These are phyloP conservation scores for Tulasnella sp. DNA, from an alignment of 768 basidiomycete genomes.

Conservation along the genomic window DNA sequence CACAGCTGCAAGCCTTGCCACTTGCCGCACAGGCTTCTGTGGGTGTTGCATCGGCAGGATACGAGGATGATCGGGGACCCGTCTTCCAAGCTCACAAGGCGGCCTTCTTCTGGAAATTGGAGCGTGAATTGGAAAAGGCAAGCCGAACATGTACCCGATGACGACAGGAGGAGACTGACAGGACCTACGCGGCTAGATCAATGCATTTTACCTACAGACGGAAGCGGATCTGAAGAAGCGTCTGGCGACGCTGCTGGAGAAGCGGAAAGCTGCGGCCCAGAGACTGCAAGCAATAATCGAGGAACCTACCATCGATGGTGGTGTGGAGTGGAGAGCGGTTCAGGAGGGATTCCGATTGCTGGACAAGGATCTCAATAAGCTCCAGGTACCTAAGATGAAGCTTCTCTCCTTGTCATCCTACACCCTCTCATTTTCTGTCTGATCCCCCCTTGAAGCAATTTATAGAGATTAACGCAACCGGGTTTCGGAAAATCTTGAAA, in stretches of 20 bases:
- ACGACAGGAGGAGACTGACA: background rate
- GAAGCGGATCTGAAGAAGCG: conserved; percentile 89
- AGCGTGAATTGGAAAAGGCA: conserved; percentile 95
- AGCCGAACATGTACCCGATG: conserved; percentile 18
- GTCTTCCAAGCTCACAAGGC: conserved; percentile 93
- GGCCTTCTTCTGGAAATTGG: conserved; percentile 97
- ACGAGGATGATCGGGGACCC: conserved; percentile 64
- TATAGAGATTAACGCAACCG: conserved; percentile 92
- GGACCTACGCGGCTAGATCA: conserved; percentile 54
- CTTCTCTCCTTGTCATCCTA: background rate
- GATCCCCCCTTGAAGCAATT: conserved; percentile 54
- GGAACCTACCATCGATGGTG: conserved; percentile 41
- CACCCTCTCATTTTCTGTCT: conserved; percentile 19
- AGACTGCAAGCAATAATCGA: conserved; percentile 57
- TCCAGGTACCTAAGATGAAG: conserved; percentile 72
- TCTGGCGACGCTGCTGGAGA: conserved; percentile 86
- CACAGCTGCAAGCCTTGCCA: conserved; percentile 30
- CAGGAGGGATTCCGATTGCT: conserved; percentile 93
- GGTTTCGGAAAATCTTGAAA: conserved; percentile 94
- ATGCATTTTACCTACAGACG: conserved; percentile 93
- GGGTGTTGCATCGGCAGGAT: conserved; percentile 42
- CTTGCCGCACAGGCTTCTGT: conserved; percentile 40
- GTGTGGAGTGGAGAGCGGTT: conserved; percentile 91
- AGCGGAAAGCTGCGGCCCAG: conserved; percentile 74
- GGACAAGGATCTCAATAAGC: conserved; percentile 86